A percentile compares a stretch with the other conserved stretches of the same genome.
Conservation (phyloP, 1,284 basidiomycete species). For the Malassezia arunalokei region DNA sequence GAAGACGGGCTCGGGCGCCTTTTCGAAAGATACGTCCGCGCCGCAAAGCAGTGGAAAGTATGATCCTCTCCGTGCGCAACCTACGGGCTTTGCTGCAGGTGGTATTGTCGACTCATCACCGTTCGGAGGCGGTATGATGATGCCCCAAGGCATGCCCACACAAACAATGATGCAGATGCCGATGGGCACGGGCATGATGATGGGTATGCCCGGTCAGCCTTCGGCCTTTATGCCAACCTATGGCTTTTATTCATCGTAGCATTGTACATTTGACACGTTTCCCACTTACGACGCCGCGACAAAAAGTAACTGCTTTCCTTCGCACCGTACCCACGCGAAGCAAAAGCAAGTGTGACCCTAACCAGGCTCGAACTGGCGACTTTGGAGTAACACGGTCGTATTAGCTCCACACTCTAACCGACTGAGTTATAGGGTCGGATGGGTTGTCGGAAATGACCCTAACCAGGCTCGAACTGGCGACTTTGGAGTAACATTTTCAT, state of each 20-base stretch:
- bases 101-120: conserved; percentile 22
- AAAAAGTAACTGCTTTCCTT: too few relatives aligned
- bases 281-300: too few relatives aligned
- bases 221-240: background rate
- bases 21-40: conserved; percentile 18
- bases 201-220: background rate
- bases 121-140: conserved; percentile 3
- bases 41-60: conserved; percentile 39
- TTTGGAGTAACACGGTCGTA: conserved; percentile 17
- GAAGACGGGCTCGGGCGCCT: conserved; percentile 28
- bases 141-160: background rate
- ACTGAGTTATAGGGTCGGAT: conserved; percentile 18
- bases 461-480: conserved; percentile 22
- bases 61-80: conserved; percentile 42
- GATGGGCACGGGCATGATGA: background rate
- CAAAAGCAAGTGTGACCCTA: conserved; percentile 4
- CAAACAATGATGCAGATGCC: background rate
- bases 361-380: conserved; percentile 22
- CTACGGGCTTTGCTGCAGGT: conserved; percentile 41
- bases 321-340: too few relatives aligned
- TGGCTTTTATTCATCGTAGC: background rate
- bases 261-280: background rate
- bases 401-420: conserved; percentile 22
- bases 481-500: conserved; percentile 16
- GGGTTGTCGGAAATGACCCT: conserved; percentile 6